These are phyloP conservation scores for Pseudocercospora ulei DNA, from an alignment of 2,329 filamentous ascomycete species.

Conservation along the genomic window DNA sequence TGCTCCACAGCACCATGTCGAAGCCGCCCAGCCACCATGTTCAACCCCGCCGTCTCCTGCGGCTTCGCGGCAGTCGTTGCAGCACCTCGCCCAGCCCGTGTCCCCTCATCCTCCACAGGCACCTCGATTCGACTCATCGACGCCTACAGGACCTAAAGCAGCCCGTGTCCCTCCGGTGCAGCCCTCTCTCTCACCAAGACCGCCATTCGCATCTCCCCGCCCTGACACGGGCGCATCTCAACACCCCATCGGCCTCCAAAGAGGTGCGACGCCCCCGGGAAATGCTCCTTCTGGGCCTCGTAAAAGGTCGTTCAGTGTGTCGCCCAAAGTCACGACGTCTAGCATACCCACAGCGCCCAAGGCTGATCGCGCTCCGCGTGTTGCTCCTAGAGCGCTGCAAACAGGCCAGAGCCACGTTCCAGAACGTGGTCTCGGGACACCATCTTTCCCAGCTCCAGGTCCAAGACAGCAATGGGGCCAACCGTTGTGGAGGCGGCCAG, in stretches of 20 bases:
- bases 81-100: slow-evolving; percentile 23
- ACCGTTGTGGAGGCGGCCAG: slow-evolving; percentile 41
- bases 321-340: slow-evolving; percentile 30
- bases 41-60: slow-evolving; percentile 23
- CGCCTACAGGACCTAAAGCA: slow-evolving; percentile 31
- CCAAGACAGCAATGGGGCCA: slow-evolving; percentile 34
- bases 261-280: slow-evolving; percentile 27
- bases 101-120: slow-evolving; percentile 23
- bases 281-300: slow-evolving; percentile 32
- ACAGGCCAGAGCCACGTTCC: slow-evolving; percentile 19
- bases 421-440: slow-evolving; percentile 16
- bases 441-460: slow-evolving; percentile 24
- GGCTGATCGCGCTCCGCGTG: slow-evolving; percentile 24
- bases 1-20: slow-evolving; percentile 11
- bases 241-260: slow-evolving; percentile 7
- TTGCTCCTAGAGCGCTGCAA: slow-evolving; percentile 13
- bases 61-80: slow-evolving; percentile 18
- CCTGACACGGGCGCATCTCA: slow-evolving; percentile 22
- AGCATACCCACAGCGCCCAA: slow-evolving; percentile 35
- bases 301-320: slow-evolving; percentile 32
- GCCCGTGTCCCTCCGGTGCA: slow-evolving; percentile 23
- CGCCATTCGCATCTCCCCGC: slow-evolving; percentile 26
- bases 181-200: slow-evolving; percentile 25
- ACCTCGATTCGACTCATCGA: slow-evolving; percentile 24
- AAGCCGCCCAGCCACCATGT: slow-evolving; percentile 9